A percentile compares a stretch with the other conserved stretches of the same genome.
phyloP scores from a whole-genome alignment of 2,329 filamentous ascomycete genomes.

The Emmonsia crescens region DNA sequence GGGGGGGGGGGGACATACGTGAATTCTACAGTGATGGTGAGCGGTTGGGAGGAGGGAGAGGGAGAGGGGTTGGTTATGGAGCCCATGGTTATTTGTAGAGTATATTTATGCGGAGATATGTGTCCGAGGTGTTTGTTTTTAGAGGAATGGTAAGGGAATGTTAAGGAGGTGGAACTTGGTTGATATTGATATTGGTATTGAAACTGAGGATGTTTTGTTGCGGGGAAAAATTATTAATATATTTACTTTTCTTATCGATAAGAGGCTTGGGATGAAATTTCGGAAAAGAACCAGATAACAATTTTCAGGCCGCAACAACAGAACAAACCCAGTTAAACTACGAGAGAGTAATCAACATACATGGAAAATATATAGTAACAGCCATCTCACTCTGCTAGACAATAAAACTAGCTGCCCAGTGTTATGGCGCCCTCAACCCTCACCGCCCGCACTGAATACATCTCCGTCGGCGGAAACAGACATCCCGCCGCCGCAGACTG shows the following conservation, averaged over 20 bases:
- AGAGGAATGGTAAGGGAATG: not conserved
- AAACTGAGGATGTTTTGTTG: not conserved
- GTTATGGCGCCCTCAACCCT: not conserved
- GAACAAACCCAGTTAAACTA: not conserved
- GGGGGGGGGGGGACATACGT: constrained; percentile 39
- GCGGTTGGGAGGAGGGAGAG: constrained; percentile 2
- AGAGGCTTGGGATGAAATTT: constrained; percentile 19
- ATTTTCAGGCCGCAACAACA: not conserved
- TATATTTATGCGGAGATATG: not conserved
- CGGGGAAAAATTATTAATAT: not conserved
- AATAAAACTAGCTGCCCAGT: not conserved
- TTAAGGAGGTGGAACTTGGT: not conserved
- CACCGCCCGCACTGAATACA: constrained; percentile 33
- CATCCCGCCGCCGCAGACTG: constrained; percentile 87
- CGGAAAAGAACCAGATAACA: too few relatives aligned
- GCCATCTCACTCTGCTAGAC: not conserved
- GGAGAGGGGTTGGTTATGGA: not conserved
- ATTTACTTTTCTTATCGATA: constrained; percentile 29
- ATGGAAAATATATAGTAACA: not conserved
- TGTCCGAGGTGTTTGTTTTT: too few relatives aligned
- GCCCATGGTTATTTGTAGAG: not conserved
- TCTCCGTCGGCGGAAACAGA: constrained; percentile 78
- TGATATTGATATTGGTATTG: not conserved
- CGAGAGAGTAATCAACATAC: not conserved
- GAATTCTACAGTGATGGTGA: constrained; percentile 64